A percentile compares a stretch with the other conserved stretches of the same genome.
These are phyloP conservation scores for Penicillium sp. DNA, from an alignment of 2,329 filamentous ascomycete species.

Conservation along the genomic window DNA sequence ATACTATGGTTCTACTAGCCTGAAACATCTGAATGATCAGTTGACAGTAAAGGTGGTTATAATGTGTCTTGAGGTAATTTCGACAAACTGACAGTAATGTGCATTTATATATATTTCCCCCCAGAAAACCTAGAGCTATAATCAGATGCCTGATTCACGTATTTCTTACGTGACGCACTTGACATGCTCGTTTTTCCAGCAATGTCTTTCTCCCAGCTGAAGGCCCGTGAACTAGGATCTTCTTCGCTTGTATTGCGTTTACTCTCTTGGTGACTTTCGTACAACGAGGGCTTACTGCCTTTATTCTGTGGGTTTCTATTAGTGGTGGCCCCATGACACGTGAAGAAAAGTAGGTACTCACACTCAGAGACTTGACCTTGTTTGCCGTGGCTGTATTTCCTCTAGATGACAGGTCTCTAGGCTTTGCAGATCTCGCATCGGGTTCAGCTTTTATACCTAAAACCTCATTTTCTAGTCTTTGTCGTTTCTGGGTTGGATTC, in stretches of 20 bases:
- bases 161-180: slow-evolving; percentile 66
- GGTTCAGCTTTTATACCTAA: slow-evolving; percentile 59
- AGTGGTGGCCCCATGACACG: not conserved
- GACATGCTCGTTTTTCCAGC: slow-evolving; percentile 65
- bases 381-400: slow-evolving; percentile 47
- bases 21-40: not conserved
- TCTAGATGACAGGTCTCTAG: slow-evolving; percentile 18
- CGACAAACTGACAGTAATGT: not conserved
- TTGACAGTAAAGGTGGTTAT: not conserved
- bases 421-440: slow-evolving; percentile 1
- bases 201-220: slow-evolving; percentile 89
- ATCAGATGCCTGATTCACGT: slow-evolving; percentile 70
- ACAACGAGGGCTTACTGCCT: slow-evolving; percentile 58
- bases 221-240: slow-evolving; percentile 79
- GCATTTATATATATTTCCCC: slow-evolving; percentile 53
- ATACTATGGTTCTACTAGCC: not conserved
- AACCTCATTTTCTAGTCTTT: slow-evolving; percentile 74
- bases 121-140: slow-evolving; percentile 74
- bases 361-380: slow-evolving; percentile 49
- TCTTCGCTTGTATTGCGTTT: slow-evolving; percentile 56
- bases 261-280: slow-evolving; percentile 53
- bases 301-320: slow-evolving; percentile 40
- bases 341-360: slow-evolving; percentile 35
- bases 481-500: slow-evolving; percentile 79
- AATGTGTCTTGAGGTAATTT: not conserved